These are phyloP conservation scores for Oryza nivara DNA, from an alignment of 176 grass and related monocot genomes.

Conservation along the genomic window DNA sequence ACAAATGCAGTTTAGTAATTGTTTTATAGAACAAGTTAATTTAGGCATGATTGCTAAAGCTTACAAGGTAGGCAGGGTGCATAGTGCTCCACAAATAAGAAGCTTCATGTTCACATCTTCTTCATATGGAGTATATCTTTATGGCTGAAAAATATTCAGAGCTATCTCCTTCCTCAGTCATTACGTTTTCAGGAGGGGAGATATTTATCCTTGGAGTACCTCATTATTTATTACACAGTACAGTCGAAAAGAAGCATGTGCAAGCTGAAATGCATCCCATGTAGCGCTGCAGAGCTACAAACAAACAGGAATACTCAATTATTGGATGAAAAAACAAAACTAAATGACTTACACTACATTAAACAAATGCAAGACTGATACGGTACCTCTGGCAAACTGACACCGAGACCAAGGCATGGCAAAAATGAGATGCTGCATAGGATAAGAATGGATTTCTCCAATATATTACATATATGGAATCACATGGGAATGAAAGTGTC, in stretches of 20 bases:
- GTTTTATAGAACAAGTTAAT: background rate
- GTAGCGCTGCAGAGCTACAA: slow-evolving; percentile 66
- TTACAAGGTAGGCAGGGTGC: too few relatives aligned
- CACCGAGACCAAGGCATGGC: slow-evolving; percentile 58
- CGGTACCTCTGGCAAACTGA: slow-evolving; percentile 68
- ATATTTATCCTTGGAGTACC: slow-evolving; percentile 61
- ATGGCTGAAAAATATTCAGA: slow-evolving; percentile 43
- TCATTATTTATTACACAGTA: slow-evolving; percentile 57
- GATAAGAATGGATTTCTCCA: slow-evolving; percentile 72
- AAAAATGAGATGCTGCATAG: slow-evolving; percentile 72
- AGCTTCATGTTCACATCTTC: slow-evolving; percentile 34
- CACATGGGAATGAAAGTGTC: slow-evolving; percentile 48
- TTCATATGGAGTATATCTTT: slow-evolving; percentile 52
- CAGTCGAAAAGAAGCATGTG: slow-evolving; percentile 69
- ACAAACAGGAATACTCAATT: slow-evolving; percentile 38
- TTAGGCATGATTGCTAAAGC: too few relatives aligned
- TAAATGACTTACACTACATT: background rate
- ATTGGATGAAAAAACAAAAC: slow-evolving; percentile 38
- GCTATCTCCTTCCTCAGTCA: slow-evolving; percentile 46
- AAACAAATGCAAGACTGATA: background rate
- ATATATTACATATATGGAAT: slow-evolving; percentile 52
- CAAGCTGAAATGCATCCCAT: slow-evolving; percentile 86
- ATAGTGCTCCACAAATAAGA: slow-evolving; percentile 54
- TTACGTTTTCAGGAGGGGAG: slow-evolving; percentile 30
- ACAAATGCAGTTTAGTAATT: background rate